phyloP scores from a whole-genome alignment of 2,329 filamentous ascomycete genomes.

The Botryotinia calthae region DNA sequence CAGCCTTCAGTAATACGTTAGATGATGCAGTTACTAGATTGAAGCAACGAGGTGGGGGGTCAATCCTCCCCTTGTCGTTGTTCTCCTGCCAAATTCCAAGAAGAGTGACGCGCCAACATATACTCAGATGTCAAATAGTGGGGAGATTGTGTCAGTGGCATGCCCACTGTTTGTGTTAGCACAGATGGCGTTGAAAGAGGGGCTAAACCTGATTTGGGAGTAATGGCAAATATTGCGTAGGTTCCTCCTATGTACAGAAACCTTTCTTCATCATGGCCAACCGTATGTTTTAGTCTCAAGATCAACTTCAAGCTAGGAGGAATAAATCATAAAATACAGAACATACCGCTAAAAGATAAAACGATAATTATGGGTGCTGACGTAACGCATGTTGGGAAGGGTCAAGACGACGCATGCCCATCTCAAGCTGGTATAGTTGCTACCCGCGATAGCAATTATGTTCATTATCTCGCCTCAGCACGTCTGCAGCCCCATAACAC shows the following conservation, averaged over 20 bases:
- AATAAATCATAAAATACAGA: neutral
- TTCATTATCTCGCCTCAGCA: slow-evolving; percentile 71
- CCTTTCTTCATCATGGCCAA: no score
- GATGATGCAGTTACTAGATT: neutral
- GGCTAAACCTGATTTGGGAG: no score
- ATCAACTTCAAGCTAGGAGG: neutral
- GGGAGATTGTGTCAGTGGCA: neutral
- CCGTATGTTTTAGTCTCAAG: neutral
- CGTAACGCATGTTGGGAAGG: slow-evolving; percentile 77
- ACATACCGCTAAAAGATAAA: no score
- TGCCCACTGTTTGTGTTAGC: neutral
- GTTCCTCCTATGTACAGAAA: no score
- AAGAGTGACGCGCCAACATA: neutral
- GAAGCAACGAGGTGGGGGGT: neutral
- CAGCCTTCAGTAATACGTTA: neutral
- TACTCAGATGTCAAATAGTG: neutral
- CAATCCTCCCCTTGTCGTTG: neutral
- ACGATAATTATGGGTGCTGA: slow-evolving; percentile 64
- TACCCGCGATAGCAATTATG: slow-evolving; percentile 62
- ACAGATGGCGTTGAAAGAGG: neutral
- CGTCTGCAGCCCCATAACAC: slow-evolving; percentile 74
- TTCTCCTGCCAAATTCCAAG: neutral
- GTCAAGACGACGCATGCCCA: slow-evolving; percentile 53
- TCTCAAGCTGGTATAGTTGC: slow-evolving; percentile 78
- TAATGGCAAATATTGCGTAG: no score